Evolutionary conservation across 1,284 basidiomycete species (phyloP).

Genomic region (Schizophyllum amplum): DNA sequence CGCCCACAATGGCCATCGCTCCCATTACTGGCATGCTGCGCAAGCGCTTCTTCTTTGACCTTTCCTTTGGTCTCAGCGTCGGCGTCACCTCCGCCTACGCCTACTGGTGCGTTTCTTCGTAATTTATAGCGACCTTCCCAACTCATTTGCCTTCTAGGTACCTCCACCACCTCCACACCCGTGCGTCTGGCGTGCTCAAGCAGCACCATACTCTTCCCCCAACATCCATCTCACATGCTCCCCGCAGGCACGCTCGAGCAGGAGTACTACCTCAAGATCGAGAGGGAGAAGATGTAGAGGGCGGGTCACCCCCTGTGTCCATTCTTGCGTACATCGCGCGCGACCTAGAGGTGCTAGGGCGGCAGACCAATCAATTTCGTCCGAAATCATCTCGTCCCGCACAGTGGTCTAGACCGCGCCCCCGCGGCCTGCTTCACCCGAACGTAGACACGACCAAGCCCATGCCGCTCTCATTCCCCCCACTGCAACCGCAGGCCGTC

Average conservation of each 20-base stretch:
- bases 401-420: not conserved
- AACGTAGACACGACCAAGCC: not conserved
- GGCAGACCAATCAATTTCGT: not conserved
- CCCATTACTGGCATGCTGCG: constrained; percentile 86
- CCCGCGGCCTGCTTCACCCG: not conserved
- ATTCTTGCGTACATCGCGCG: not conserved
- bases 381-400: not conserved
- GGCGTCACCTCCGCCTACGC: constrained; percentile 64
- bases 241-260: constrained; percentile 69
- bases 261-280: constrained; percentile 76
- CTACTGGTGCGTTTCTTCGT: constrained; percentile 57
- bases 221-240: constrained; percentile 13
- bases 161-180: constrained; percentile 61
- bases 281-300: constrained; percentile 41
- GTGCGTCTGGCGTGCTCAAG: constrained; percentile 37
- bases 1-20: constrained; percentile 60
- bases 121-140: constrained; percentile 8
- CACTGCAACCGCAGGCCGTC: not conserved
- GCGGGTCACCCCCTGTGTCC: not conserved
- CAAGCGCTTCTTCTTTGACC: constrained; percentile 79
- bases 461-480: not conserved
- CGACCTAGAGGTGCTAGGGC: not conserved
- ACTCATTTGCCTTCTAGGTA: constrained; percentile 46
- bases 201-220: constrained; percentile 1
- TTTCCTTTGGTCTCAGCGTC: constrained; percentile 64